These are phyloP conservation scores for Andalucia godoyi DNA, from an alignment of 78 protist species.

Conservation along the genomic window DNA sequence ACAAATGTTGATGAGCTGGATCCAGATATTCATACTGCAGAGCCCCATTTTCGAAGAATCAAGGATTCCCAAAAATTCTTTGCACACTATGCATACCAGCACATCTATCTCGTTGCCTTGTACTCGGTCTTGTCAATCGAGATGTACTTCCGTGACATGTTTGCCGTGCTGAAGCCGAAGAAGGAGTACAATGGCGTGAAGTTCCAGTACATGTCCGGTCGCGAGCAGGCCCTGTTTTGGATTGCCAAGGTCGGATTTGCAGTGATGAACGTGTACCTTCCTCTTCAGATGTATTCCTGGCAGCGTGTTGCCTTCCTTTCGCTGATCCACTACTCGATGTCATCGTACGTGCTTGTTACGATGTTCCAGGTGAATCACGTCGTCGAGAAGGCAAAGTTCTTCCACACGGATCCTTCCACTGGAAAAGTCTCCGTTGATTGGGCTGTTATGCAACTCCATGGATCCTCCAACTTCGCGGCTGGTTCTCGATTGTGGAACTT, in stretches of 20 bases:
- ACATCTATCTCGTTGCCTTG: background rate
- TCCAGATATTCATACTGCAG: background rate
- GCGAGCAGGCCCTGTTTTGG: background rate
- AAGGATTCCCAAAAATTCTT: background rate
- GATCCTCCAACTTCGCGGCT: conserved; percentile 1
- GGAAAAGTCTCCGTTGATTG: conserved; percentile 1
- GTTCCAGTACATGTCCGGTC: background rate
- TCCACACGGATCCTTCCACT: background rate
- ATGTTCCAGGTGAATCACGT: conserved; percentile 9
- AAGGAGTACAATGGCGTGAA: background rate
- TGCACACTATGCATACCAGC: background rate
- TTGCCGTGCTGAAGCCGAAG: background rate
- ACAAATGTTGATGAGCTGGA: conserved; percentile 6
- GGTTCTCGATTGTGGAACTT: conserved; percentile 1
- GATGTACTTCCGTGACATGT: background rate
- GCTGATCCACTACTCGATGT: background rate
- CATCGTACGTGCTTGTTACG: background rate
- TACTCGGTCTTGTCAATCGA: background rate
- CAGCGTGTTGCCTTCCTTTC: background rate
- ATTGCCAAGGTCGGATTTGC: background rate
- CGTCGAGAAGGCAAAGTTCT: background rate
- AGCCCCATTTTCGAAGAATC: background rate
- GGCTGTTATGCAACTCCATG: background rate
- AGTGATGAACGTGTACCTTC: background rate
- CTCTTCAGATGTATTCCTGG: background rate